Conservation (phyloP, 768 basidiomycete species). For the Coprinopsis strossmayeri region DNA sequence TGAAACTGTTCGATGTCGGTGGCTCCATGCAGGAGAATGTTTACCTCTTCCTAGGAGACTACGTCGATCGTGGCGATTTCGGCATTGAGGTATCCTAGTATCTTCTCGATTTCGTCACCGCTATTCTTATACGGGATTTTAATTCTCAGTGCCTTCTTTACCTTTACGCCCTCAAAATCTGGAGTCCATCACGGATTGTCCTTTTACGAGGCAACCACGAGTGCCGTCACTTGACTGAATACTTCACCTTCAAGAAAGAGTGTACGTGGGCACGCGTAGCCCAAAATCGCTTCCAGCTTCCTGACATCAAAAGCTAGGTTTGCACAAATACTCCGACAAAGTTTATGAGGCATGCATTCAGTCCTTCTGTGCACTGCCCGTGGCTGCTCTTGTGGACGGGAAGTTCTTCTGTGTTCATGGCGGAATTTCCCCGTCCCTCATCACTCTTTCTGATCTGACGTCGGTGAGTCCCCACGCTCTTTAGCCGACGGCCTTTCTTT, state of each 20-base stretch:
- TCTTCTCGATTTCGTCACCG: neutral
- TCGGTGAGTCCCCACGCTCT: constrained; percentile 9
- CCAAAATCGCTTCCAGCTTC: neutral
- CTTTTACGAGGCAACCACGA: constrained; percentile 95
- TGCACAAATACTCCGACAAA: constrained; percentile 80
- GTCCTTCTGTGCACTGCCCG: constrained; percentile 85
- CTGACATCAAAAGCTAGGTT: constrained; percentile 36
- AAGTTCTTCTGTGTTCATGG: constrained; percentile 99
- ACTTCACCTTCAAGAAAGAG: constrained; percentile 98
- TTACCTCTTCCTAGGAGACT: constrained; percentile 94
- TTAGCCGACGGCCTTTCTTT: neutral
- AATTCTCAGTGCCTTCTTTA: constrained; percentile 84
- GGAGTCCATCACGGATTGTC: constrained; percentile 75
- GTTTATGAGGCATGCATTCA: constrained; percentile 92
- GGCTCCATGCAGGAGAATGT: constrained; percentile 75
- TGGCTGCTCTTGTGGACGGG: constrained; percentile 87
- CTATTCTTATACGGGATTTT: constrained; percentile 15
- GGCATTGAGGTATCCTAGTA: constrained; percentile 44
- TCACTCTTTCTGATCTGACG: constrained; percentile 61
- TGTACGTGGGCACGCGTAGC: too few relatives aligned
- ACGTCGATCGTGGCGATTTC: constrained; percentile 95
- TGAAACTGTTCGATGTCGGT: constrained; percentile 96
- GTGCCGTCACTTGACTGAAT: constrained; percentile 93
- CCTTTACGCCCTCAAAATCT: constrained; percentile 89
- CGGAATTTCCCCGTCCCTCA: constrained; percentile 84